These are phyloP conservation scores for Solidago caesia DNA, from an alignment of 129 eudicot species.

Conservation along the genomic window DNA sequence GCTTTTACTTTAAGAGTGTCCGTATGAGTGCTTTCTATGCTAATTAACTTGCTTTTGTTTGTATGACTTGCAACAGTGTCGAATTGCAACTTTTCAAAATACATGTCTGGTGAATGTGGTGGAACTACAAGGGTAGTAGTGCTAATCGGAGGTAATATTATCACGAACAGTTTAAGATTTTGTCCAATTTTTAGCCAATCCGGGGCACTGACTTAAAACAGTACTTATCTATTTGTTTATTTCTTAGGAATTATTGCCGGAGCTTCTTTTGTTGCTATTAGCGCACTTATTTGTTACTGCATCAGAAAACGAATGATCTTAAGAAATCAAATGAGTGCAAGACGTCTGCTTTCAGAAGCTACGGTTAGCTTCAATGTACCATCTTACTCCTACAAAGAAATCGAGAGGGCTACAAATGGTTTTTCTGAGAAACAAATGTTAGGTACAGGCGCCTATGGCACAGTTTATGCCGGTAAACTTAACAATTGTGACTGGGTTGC, in stretches of 20 bases:
- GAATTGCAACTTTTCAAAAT: conserved; percentile 38
- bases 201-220: neutral
- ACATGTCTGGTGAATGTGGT: conserved; percentile 55
- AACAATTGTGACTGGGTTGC: conserved; percentile 79
- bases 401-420: conserved; percentile 69
- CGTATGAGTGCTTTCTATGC: neutral
- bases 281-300: conserved; percentile 54
- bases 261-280: conserved; percentile 43
- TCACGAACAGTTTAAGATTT: neutral
- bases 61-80: conserved; percentile 39
- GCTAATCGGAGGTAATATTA: conserved; percentile 59
- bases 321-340: conserved; percentile 53
- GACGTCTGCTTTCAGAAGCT: conserved; percentile 72
- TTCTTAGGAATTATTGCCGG: conserved; percentile 61
- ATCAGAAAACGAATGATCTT: conserved; percentile 37
- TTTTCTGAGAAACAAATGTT: conserved; percentile 73
- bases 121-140: conserved; percentile 48
- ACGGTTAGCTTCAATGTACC: conserved; percentile 63
- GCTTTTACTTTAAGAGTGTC: neutral
- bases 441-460: conserved; percentile 93
- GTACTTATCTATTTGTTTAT: neutral
- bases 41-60: conserved; percentile 26
- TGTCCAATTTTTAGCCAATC: neutral
- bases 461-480: conserved; percentile 89
- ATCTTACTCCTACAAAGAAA: conserved; percentile 67